These are phyloP conservation scores for Geosmithia morbida DNA, from an alignment of 2,329 filamentous ascomycete species.

Conservation along the genomic window DNA sequence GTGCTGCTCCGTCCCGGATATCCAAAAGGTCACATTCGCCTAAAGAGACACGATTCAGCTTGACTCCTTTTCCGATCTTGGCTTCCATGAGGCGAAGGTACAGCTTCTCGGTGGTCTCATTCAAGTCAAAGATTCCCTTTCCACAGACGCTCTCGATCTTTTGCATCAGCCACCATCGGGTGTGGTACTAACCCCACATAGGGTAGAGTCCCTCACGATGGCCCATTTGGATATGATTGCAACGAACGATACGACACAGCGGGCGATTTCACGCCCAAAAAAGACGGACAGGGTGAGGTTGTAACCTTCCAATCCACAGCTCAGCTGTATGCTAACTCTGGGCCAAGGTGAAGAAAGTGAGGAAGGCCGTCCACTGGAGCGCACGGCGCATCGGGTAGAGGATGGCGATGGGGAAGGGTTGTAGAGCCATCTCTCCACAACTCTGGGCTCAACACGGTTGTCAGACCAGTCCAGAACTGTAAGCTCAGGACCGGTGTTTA, in stretches of 20 bases:
- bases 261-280: slow-evolving; percentile 20
- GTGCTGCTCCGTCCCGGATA: slow-evolving; percentile 31
- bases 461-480: slow-evolving; percentile 29
- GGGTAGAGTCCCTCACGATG: slow-evolving; percentile 38
- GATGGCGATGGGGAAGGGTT: slow-evolving; percentile 32
- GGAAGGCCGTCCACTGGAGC: slow-evolving; percentile 36
- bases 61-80: slow-evolving; percentile 35
- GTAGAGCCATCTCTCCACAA: slow-evolving; percentile 30
- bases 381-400: slow-evolving; percentile 36
- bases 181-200: slow-evolving; percentile 46
- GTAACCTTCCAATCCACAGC: slow-evolving; percentile 25
- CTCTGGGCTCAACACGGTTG: slow-evolving; percentile 11
- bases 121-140: slow-evolving; percentile 26
- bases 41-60: slow-evolving; percentile 25
- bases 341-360: slow-evolving; percentile 27
- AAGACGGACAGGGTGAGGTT: slow-evolving; percentile 29
- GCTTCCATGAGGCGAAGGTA: slow-evolving; percentile 39
- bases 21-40: slow-evolving; percentile 45
- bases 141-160: slow-evolving; percentile 35
- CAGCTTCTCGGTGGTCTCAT: slow-evolving; percentile 21
- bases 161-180: slow-evolving; percentile 42
- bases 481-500: slow-evolving; percentile 35
- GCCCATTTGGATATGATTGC: slow-evolving; percentile 39
- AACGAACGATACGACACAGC: slow-evolving; percentile 24
- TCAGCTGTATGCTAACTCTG: slow-evolving; percentile 22